Evolutionary conservation across 2,329 filamentous ascomycete genomes (phyloP), one percentile per base, ranked within the genome.

Genomic region (Aspergillus sp.): DNA sequence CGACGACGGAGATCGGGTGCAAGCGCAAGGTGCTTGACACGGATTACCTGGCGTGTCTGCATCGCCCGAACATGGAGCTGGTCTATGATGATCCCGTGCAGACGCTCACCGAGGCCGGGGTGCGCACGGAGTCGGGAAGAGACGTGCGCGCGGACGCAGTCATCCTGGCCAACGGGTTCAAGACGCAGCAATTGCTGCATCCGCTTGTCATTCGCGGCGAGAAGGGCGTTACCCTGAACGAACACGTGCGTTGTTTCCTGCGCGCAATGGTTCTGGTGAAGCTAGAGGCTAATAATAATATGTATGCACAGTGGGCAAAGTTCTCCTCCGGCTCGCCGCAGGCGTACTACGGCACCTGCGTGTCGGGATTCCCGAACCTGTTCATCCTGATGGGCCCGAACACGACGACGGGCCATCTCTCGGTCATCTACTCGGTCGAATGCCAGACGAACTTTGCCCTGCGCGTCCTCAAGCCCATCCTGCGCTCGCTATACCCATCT

Each of bases 391-490:
- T 76, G 66, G 74, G 75, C 0, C 76, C 69, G 9, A 77, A 77
- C 56, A 77, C 73, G 0, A 65, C 76, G 2, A 80, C 74, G 0
- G 78, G 78, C 0, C 79, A 81, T 55, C 62, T 78, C 0, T 77
- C 73, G 0, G 78, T 79, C 3, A 76, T 80, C 17, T 80, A 76
- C 59, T 76, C 76, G 0, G 73, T 74, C 1, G 78, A 81, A 58
- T 80, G 78, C 56, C 77, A 81, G 52, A 77, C 81, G 49, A 79
- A 79, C 60, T 78, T 78, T 54, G 67, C 67, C 16, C 60, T 76
- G 6, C 68, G 74, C 7, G 61, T 77, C 0, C 65, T 81, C 11
- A 57, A 56, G 0, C 77, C 78, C 0, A 68, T 81, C 32, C 57
- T 78, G 22, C 54, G 63, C 4, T 56, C 65, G 19, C 11, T 22